phyloP scores from a whole-genome alignment of 2,329 filamentous ascomycete species.

The Talaromyces sp. region DNA sequence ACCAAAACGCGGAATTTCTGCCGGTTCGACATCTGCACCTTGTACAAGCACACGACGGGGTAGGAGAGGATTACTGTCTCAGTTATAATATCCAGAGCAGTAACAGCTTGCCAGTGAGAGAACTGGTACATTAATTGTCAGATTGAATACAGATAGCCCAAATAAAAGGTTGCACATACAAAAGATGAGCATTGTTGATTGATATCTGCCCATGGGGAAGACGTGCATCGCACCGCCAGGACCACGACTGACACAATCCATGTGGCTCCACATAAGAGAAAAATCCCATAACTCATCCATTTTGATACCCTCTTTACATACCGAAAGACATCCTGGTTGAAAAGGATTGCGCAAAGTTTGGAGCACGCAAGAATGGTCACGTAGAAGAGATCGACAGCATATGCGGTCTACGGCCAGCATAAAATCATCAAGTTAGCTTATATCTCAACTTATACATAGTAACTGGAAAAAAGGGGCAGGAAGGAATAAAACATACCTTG shows the following conservation, averaged over 20 bases:
- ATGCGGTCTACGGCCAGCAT: neutral
- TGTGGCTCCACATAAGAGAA: neutral
- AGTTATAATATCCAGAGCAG: neutral
- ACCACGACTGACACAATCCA: neutral
- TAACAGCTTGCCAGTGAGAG: neutral
- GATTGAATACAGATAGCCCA: neutral
- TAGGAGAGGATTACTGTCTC: neutral
- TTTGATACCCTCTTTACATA: neutral
- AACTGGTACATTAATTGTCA: neutral
- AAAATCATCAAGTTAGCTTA: neutral
- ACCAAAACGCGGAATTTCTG: neutral
- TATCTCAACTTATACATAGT: neutral
- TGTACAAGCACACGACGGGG: neutral
- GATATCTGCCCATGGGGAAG: neutral
- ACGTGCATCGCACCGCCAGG: neutral
- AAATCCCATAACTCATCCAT: neutral
- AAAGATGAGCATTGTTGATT: neutral
- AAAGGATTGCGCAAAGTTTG: neutral
- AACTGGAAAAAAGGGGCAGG: neutral
- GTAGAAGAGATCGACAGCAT: neutral
- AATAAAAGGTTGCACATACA: neutral
- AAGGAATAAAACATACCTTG: neutral
- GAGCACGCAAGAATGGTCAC: neutral
- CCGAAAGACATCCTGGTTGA: neutral
- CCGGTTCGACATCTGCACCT: neutral